Evolutionary conservation across 129 eudicot genomes (phyloP).

Genomic region (Flaveria trinervia): DNA sequence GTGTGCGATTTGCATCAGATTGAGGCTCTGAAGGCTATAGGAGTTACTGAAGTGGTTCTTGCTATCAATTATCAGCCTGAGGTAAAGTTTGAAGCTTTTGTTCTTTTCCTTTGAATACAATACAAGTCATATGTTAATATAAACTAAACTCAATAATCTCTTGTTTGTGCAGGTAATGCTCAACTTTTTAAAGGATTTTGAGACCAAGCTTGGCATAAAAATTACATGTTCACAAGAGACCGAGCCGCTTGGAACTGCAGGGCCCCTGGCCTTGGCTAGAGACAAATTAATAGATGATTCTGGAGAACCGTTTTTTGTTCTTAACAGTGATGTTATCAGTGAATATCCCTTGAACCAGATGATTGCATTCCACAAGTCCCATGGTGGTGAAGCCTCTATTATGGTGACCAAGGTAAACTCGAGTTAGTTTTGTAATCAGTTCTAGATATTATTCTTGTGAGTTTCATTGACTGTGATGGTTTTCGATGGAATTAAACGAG

Average conservation of each 20-base stretch:
- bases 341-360: constrained; percentile 74
- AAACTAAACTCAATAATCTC: not conserved
- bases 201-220: constrained; percentile 71
- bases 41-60: constrained; percentile 92
- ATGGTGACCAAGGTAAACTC: constrained; percentile 79
- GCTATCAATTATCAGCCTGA: constrained; percentile 98
- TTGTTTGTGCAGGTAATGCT: constrained; percentile 57
- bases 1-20: constrained; percentile 50
- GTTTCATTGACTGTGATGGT: not conserved
- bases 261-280: constrained; percentile 85
- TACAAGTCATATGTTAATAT: not conserved
- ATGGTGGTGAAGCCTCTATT: constrained; percentile 89
- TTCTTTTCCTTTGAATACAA: not conserved
- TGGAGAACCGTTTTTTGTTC: constrained; percentile 77
- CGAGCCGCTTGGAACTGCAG: constrained; percentile 90
- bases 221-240: constrained; percentile 87
- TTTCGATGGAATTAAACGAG: not conserved
- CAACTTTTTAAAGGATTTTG: constrained; percentile 80
- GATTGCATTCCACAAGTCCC: constrained; percentile 77
- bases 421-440: constrained; percentile 6
- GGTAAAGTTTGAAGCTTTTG: constrained; percentile 48
- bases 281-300: constrained; percentile 69
- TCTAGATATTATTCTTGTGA: constrained; percentile 1
- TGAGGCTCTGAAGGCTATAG: constrained; percentile 90
- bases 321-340: constrained; percentile 80